These are phyloP conservation scores for Vaccinium macrocarpon DNA, from an alignment of 148 eudicot species.

Conservation along the genomic window DNA sequence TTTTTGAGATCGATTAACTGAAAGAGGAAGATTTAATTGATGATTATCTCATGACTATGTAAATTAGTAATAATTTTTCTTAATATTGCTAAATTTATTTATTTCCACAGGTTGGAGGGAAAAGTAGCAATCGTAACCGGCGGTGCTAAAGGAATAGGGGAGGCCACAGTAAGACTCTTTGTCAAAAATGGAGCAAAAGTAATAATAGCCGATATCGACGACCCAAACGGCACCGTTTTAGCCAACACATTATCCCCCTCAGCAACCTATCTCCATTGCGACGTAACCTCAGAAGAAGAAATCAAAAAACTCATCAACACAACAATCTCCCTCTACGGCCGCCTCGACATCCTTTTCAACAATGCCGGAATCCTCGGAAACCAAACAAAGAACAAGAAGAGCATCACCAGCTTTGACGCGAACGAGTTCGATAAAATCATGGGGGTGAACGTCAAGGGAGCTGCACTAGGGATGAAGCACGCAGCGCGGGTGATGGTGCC, in stretches of 20 bases:
- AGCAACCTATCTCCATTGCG: slow-evolving; percentile 22
- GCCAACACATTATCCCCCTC: slow-evolving; percentile 23
- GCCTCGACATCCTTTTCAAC: slow-evolving; percentile 26
- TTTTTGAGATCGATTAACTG: no score
- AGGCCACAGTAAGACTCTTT: slow-evolving; percentile 25
- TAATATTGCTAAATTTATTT: background rate
- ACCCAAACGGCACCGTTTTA: slow-evolving; percentile 9
- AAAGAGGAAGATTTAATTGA: background rate
- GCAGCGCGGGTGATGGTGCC: slow-evolving; percentile 24
- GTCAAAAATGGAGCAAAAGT: slow-evolving; percentile 28
- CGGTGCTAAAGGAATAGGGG: slow-evolving; percentile 25
- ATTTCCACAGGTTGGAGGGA: slow-evolving; percentile 19
- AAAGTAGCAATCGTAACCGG: slow-evolving; percentile 28
- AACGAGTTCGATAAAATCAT: slow-evolving; percentile 20
- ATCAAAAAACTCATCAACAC: slow-evolving; percentile 15
- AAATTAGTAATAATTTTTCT: background rate
- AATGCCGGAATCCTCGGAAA: slow-evolving; percentile 26
- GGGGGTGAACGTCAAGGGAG: slow-evolving; percentile 23
- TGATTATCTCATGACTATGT: background rate
- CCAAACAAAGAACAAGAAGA: slow-evolving; percentile 17
- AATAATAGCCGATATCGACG: slow-evolving; percentile 23
- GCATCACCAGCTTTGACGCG: slow-evolving; percentile 21
- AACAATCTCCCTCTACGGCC: slow-evolving; percentile 18
- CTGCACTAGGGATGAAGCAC: slow-evolving; percentile 24
- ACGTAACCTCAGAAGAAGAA: slow-evolving; percentile 16